phyloP scores from a whole-genome alignment of 2,329 filamentous ascomycete species.

The Epichloe aotearoae region DNA sequence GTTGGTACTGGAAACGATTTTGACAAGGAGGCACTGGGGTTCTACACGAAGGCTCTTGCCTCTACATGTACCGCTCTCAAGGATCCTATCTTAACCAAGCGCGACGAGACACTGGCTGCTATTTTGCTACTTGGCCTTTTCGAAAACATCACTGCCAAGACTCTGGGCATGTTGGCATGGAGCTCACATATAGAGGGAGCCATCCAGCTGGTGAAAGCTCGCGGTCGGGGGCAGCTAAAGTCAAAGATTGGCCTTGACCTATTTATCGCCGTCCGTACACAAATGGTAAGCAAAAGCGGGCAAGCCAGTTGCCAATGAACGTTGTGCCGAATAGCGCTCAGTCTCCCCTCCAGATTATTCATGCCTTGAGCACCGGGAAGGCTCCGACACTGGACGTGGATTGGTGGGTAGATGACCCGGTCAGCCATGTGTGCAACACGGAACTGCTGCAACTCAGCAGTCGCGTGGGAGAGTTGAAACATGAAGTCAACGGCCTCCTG shows the following conservation, averaged over 20 bases:
- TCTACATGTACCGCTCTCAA: constrained; percentile 38
- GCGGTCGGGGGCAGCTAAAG: constrained; percentile 38
- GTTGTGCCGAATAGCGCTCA: not conserved
- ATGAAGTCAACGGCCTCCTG: constrained; percentile 38
- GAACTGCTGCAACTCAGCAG: constrained; percentile 38
- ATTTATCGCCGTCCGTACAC: constrained; percentile 44
- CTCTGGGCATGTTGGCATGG: constrained; percentile 42
- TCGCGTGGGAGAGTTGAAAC: constrained; percentile 37
- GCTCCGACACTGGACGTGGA: constrained; percentile 37
- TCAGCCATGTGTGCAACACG: constrained; percentile 31
- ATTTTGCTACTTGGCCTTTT: constrained; percentile 46
- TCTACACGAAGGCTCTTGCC: constrained; percentile 41
- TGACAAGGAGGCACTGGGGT: constrained; percentile 26
- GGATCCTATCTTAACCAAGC: constrained; percentile 31
- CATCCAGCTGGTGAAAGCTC: constrained; percentile 42
- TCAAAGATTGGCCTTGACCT: constrained; percentile 39
- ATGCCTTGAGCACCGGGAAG: constrained; percentile 38
- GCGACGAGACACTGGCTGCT: constrained; percentile 43
- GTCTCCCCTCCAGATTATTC: constrained; percentile 31
- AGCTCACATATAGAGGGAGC: constrained; percentile 50
- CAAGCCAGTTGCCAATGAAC: too few relatives aligned
- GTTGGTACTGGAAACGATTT: constrained; percentile 19
- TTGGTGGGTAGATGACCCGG: constrained; percentile 43
- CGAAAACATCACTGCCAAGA: constrained; percentile 44
- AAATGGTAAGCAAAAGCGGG: constrained; percentile 31